phyloP scores from a whole-genome alignment of 495 filamentous ascomycete species.

The Xylaria grammica region DNA sequence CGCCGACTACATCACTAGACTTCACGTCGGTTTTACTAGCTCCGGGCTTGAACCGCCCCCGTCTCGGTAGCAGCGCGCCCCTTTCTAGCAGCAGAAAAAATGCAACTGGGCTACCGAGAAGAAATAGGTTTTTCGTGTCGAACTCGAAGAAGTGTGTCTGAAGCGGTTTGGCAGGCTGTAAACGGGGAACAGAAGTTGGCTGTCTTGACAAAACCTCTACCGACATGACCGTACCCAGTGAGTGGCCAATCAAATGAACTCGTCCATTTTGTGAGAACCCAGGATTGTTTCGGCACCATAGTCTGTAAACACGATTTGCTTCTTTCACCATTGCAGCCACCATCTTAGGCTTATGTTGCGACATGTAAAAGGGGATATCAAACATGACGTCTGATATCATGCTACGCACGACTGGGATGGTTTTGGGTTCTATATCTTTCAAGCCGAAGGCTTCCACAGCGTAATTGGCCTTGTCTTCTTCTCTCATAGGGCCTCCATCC shows the following conservation, averaged over 20 bases:
- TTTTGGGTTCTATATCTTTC: constrained; percentile 89
- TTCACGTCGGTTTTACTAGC: constrained; percentile 64
- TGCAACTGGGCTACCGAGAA: constrained; percentile 88
- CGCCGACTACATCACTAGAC: constrained; percentile 70
- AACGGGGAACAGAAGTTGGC: constrained; percentile 64
- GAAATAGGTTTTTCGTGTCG: constrained; percentile 85
- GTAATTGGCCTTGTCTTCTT: constrained; percentile 56
- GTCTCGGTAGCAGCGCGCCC: constrained; percentile 78
- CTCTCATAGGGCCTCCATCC: constrained; percentile 62
- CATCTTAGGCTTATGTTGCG: constrained; percentile 95
- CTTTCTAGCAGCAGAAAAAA: constrained; percentile 93
- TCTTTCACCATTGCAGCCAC: constrained; percentile 85
- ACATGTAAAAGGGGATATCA: constrained; percentile 96
- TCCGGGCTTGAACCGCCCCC: constrained; percentile 74
- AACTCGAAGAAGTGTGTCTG: constrained; percentile 80
- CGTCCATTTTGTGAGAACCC: constrained; percentile 79
- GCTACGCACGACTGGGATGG: constrained; percentile 84
- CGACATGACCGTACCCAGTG: constrained; percentile 90
- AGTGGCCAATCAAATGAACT: constrained; percentile 92
- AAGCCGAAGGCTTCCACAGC: constrained; percentile 72
- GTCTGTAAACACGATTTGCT: constrained; percentile 88
- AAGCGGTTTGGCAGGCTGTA: constrained; percentile 54
- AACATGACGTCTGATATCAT: constrained; percentile 97
- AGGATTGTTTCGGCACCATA: constrained; percentile 93
- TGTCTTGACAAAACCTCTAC: constrained; percentile 89